A percentile compares a stretch with the other conserved stretches of the same genome.
Evolutionary conservation across 2,329 filamentous ascomycete species (phyloP).

Genomic region (Myriosclerotinia duriaeana): DNA sequence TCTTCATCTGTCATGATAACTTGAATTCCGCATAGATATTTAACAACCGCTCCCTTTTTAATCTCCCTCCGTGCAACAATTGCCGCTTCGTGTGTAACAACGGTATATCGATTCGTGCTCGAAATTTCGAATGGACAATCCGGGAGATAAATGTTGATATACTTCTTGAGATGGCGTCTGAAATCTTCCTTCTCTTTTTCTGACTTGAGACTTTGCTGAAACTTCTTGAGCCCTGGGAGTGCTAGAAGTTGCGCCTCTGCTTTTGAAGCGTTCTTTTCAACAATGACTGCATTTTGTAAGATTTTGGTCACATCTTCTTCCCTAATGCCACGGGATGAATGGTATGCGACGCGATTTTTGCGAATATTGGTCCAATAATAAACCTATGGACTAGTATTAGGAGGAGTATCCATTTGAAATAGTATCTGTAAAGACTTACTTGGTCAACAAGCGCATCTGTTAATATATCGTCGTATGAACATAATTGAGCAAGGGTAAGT

Average conservation of each 20-base stretch:
- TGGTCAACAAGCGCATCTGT: conserved; percentile 95
- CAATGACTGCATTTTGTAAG: conserved; percentile 65
- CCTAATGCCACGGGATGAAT: conserved; percentile 75
- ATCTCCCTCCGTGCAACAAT: conserved; percentile 80
- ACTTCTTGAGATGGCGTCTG: conserved; percentile 78
- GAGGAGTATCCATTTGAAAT: conserved; percentile 4
- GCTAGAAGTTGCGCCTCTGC: conserved; percentile 73
- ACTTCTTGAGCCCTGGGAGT: conserved; percentile 72
- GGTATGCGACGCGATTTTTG: conserved; percentile 87
- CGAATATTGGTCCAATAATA: conserved; percentile 97
- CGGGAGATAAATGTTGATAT: conserved; percentile 87
- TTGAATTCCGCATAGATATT: conserved; percentile 86
- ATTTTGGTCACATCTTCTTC: conserved; percentile 62
- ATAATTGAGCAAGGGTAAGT: conserved; percentile 82
- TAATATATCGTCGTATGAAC: conserved; percentile 90
- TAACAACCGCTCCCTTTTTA: conserved; percentile 79
- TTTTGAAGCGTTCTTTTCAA: conserved; percentile 67
- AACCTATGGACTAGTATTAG: conserved; percentile 54
- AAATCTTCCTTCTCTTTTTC: conserved; percentile 85
- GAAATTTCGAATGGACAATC: conserved; percentile 95
- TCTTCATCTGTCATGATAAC: conserved; percentile 91
- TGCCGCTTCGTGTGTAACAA: conserved; percentile 83
- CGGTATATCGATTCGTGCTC: conserved; percentile 91
- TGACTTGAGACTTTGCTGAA: conserved; percentile 64
- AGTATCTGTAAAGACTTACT: conserved; percentile 56